phyloP scores from a whole-genome alignment of 2,329 filamentous ascomycete species.

The Albophoma yamanashiensis region DNA sequence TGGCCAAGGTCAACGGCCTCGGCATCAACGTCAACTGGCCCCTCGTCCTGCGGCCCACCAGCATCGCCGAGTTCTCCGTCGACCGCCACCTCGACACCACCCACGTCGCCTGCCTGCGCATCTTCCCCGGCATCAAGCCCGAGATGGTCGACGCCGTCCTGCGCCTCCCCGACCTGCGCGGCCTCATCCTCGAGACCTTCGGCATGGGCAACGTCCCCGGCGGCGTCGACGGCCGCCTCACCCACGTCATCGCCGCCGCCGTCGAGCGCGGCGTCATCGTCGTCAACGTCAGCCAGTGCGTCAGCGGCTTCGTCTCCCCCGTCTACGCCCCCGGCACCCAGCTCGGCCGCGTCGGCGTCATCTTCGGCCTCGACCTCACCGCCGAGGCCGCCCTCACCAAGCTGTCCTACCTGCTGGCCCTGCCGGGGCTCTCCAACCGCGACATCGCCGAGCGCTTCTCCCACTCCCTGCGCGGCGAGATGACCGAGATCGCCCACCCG shows the following conservation, averaged over 20 bases:
- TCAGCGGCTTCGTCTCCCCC: conserved; percentile 64
- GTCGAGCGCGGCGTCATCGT: conserved; percentile 74
- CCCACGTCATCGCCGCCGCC: conserved; percentile 64
- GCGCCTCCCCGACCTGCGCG: conserved; percentile 62
- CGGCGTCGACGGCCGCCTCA: conserved; percentile 68
- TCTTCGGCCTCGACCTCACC: conserved; percentile 82
- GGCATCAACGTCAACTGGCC: conserved; percentile 76
- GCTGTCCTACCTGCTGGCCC: conserved; percentile 71
- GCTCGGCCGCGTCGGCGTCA: conserved; percentile 72
- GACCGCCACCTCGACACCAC: conserved; percentile 69
- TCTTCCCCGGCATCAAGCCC: conserved; percentile 89
- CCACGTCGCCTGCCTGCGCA: conserved; percentile 81
- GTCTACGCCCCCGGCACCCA: conserved; percentile 71
- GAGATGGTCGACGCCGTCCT: conserved; percentile 85
- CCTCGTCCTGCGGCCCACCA: conserved; percentile 62
- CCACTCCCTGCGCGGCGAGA: conserved; percentile 67
- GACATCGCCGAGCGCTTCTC: conserved; percentile 65
- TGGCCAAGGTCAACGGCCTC: conserved; percentile 72
- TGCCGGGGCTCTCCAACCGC: conserved; percentile 48
- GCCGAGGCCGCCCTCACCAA: conserved; percentile 88
- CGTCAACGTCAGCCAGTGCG: conserved; percentile 87
- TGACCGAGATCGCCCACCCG: conserved; percentile 64
- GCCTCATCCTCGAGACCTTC: conserved; percentile 83
- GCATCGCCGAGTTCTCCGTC: conserved; percentile 63
- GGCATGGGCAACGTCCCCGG: conserved; percentile 87